Evolutionary conservation across 2,329 filamentous ascomycete species (phyloP).

Genomic region (Ophiostoma fasciatum): DNA sequence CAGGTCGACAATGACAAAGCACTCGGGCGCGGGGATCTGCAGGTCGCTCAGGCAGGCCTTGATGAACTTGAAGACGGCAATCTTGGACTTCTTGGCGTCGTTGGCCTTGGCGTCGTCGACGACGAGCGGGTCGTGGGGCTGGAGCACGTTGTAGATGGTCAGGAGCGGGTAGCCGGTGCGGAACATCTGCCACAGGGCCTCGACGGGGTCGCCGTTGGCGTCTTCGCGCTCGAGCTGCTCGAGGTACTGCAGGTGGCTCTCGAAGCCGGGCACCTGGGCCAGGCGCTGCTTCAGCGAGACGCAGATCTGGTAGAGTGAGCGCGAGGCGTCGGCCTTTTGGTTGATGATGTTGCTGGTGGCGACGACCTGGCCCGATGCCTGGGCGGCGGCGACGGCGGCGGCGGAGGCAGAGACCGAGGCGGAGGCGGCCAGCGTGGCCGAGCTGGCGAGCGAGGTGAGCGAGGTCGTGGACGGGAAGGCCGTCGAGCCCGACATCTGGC

Average conservation of each 20-base stretch:
- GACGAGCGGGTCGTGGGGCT: conserved; percentile 51
- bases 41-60: conserved; percentile 77
- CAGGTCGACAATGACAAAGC: conserved; percentile 83
- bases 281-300: conserved; percentile 70
- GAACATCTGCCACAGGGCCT: conserved; percentile 78
- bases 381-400: conserved; percentile 21
- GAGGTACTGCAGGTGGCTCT: conserved; percentile 57
- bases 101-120: conserved; percentile 45
- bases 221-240: conserved; percentile 50
- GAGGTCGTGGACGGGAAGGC: conserved; percentile 38
- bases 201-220: conserved; percentile 62
- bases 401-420: too few species aligned
- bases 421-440: conserved; percentile 5
- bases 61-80: conserved; percentile 83
- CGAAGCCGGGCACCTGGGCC: conserved; percentile 70
- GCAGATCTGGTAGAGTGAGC: conserved; percentile 92
- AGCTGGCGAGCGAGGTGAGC: conserved; percentile 31
- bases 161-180: conserved; percentile 72
- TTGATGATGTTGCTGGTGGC: conserved; percentile 94
- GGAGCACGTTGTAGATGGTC: conserved; percentile 74
- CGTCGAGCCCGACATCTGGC: conserved; percentile 48
- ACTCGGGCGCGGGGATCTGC: conserved; percentile 63
- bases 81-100: conserved; percentile 68
- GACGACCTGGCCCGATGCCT: conserved; percentile 47
- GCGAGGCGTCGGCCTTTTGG: conserved; percentile 79